phyloP scores from a whole-genome alignment of 192 early-diverging fungal genomes.

The Entophlyctis luteolus region DNA sequence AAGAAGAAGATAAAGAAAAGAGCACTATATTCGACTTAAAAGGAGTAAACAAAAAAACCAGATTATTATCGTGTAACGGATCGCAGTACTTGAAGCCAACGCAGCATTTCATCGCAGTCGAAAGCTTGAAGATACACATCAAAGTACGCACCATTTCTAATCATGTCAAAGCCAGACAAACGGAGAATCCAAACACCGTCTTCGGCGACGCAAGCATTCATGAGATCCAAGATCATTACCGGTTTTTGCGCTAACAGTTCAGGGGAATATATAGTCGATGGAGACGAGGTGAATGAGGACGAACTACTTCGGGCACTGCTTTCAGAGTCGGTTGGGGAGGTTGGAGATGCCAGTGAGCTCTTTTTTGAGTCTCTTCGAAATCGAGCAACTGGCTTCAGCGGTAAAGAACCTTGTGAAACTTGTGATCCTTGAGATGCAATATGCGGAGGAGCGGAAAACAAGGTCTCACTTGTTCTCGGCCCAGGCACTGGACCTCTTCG shows the following conservation, averaged over 20 bases:
- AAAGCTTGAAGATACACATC: constrained; percentile 8
- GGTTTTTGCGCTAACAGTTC: background rate
- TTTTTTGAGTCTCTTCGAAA: background rate
- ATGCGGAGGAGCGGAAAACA: too few species aligned
- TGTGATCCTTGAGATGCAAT: background rate
- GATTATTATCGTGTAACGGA: too few species aligned
- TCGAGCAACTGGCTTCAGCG: too few species aligned
- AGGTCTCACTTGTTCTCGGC: too few species aligned
- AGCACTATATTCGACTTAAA: too few species aligned
- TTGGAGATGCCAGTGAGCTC: background rate
- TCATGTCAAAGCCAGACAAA: background rate
- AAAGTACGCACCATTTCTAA: background rate
- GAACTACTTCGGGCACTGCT: background rate
- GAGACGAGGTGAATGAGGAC: background rate
- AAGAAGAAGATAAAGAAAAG: too few species aligned
- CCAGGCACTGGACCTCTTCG: too few species aligned
- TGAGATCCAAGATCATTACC: background rate
- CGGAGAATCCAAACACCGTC: constrained; percentile 11
- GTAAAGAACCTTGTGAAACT: background rate
- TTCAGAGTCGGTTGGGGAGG: background rate
- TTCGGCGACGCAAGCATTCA: background rate
- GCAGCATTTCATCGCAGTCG: constrained; percentile 18
- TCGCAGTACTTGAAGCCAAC: constrained; percentile 6
- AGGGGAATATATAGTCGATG: background rate
- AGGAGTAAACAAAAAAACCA: too few species aligned